Evolutionary conservation across 2,329 filamentous ascomycete species (phyloP), one percentile per base, ranked within the genome.

Genomic region (Emericellopsis atlantica): DNA sequence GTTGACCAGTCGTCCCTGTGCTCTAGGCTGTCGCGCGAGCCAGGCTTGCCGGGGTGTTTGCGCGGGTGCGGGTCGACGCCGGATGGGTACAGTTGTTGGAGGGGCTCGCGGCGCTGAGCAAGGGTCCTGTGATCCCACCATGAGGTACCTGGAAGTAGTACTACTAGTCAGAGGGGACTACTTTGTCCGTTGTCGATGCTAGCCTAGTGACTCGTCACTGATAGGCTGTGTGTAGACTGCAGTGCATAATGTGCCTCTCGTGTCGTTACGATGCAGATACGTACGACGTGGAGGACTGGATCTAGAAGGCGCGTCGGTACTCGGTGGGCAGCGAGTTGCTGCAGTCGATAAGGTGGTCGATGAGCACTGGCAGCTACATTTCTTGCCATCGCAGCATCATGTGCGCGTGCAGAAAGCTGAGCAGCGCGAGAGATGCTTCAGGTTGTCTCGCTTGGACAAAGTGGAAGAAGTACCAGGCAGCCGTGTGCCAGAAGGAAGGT

Each of bases 301-400:
- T 39, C 37, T 39, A 39, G 37, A 29, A 39, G 37, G 23, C 14
- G 23, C 11, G 37, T 36, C 18, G 34, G n/a, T n/a, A n/a, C n/a
- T n/a, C n/a, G n/a, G 6, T 32, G 16, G 8, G 26, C 12, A 29
- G 26, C 26, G 6, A 21, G 26, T 29, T 7, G 26, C 26, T 21
- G 18, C 18, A 21, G 18, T 21, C 18, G 18, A 21, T 21, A 5
- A 21, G 18, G 18, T 5, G 5, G 18, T 21, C 18, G 18, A 21
- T 21, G 18, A 21, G 18, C 18, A 21, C 18, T 21, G 18, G 12
- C 26, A 4, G 26, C 26, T 29, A 7, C 6, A 4, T 29, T 21
- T 29, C 9, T 29, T 29, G 26, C 12, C 9, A 29, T 9, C 26
- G 12, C 8, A 6, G 26, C 12, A 12, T 29, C 26, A 29, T 29